Evolutionary conservation across 352 stramenopile genomes (phyloP).

Genomic region (Globisporangium abappressorium): DNA sequence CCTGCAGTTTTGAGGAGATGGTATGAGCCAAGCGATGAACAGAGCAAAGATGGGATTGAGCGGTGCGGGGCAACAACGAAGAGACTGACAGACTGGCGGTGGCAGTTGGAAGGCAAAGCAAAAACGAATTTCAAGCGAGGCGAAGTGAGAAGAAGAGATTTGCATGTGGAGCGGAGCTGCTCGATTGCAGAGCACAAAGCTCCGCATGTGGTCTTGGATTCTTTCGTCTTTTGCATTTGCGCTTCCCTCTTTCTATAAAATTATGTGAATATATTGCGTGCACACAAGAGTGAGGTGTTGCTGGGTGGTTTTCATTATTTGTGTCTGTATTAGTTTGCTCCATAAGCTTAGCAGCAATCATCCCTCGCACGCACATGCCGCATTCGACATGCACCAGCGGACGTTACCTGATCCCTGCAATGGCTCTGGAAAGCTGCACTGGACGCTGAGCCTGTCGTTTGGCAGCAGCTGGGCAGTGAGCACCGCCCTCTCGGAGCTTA

Average conservation of each 20-base stretch:
- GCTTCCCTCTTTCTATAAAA: conserved; percentile 7
- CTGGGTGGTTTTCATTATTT: not conserved
- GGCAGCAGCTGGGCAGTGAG: not conserved
- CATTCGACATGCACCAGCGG: not conserved
- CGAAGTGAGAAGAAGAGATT: not conserved
- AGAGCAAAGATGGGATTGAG: not conserved
- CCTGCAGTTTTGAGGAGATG: not conserved
- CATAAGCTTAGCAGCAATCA: not conserved
- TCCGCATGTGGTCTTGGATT: not conserved
- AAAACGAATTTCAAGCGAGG: not conserved
- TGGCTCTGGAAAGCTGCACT: not conserved
- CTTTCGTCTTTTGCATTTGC: not conserved
- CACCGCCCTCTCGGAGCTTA: conserved; percentile 32
- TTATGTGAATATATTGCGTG: conserved; percentile 22
- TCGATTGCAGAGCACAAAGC: not conserved
- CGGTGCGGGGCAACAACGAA: too few relatives aligned
- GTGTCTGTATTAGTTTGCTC: conserved; percentile 7
- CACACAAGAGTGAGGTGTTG: not conserved
- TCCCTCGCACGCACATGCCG: not conserved
- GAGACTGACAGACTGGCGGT: not conserved
- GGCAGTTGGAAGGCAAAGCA: not conserved
- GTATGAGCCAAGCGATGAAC: not conserved
- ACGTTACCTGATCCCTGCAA: not conserved
- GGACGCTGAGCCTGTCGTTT: not conserved
- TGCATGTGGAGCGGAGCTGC: not conserved